Evolutionary conservation across 2,329 filamentous ascomycete genomes (phyloP).

Genomic region (Botrytis fabae): DNA sequence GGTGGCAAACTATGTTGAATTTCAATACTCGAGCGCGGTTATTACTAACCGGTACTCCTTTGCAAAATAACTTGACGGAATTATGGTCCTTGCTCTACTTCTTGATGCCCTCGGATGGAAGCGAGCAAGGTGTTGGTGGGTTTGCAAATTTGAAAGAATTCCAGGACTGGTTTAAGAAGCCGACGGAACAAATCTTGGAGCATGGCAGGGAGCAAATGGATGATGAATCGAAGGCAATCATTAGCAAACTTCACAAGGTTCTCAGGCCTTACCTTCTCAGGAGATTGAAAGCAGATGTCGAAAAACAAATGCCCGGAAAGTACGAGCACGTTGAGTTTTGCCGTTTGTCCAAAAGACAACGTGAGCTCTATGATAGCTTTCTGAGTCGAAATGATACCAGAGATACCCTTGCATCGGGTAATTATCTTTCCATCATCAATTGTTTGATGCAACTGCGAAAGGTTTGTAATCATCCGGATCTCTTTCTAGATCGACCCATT

Average conservation of each 20-base stretch:
- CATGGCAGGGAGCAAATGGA: slow-evolving; percentile 93
- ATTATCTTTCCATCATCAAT: slow-evolving; percentile 97
- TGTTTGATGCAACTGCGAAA: slow-evolving; percentile 97
- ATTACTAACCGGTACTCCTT: slow-evolving; percentile 86
- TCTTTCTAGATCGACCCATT: slow-evolving; percentile 94
- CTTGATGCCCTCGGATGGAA: slow-evolving; percentile 80
- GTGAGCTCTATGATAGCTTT: slow-evolving; percentile 95
- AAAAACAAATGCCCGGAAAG: slow-evolving; percentile 98
- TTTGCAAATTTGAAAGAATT: slow-evolving; percentile 97
- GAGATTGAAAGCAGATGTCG: slow-evolving; percentile 91
- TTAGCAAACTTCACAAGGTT: slow-evolving; percentile 91
- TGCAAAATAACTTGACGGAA: slow-evolving; percentile 96
- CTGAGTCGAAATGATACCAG: slow-evolving; percentile 87
- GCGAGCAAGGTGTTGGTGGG: slow-evolving; percentile 75
- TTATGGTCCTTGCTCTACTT: slow-evolving; percentile 97
- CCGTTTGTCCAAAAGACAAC: slow-evolving; percentile 89
- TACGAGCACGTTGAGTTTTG: slow-evolving; percentile 98
- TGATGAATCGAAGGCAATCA: slow-evolving; percentile 87
- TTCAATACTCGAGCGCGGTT: slow-evolving; percentile 89
- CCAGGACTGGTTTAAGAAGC: slow-evolving; percentile 91
- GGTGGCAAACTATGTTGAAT: slow-evolving; percentile 92
- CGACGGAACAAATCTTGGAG: slow-evolving; percentile 93
- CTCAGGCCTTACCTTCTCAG: slow-evolving; percentile 88
- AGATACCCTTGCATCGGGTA: slow-evolving; percentile 84
- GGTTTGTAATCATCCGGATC: slow-evolving; percentile 96